Conservation (phyloP, 2,329 filamentous ascomycete species). For the Aspergillus niger region DNA sequence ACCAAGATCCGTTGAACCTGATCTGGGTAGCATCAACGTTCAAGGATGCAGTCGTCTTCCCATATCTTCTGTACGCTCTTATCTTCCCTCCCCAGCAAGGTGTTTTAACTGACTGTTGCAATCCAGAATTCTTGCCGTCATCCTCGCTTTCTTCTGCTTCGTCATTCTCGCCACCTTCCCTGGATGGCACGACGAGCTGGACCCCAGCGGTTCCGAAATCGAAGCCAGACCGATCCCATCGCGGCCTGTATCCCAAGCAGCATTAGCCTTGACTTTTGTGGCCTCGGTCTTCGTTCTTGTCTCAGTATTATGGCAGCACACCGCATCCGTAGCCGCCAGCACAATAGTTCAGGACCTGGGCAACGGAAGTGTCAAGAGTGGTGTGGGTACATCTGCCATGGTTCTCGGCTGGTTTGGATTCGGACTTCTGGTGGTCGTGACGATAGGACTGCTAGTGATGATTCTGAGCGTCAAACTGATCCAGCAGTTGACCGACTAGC, state of each 20-base stretch:
- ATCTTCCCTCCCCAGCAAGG: not conserved
- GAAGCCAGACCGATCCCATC: conserved; percentile 95
- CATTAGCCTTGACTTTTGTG: conserved; percentile 85
- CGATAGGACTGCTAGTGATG: conserved; percentile 92
- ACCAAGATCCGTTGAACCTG: conserved; percentile 93
- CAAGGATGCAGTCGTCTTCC: conserved; percentile 98
- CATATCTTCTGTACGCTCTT: conserved; percentile 81
- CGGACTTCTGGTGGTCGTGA: conserved; percentile 88
- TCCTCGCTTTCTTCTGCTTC: conserved; percentile 95
- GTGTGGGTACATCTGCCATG: conserved; percentile 93
- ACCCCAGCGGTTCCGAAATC: conserved; percentile 76
- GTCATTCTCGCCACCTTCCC: conserved; percentile 95
- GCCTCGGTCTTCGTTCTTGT: conserved; percentile 67
- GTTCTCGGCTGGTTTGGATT: conserved; percentile 98
- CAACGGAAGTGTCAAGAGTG: conserved; percentile 82
- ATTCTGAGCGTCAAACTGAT: conserved; percentile 88
- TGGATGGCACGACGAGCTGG: conserved; percentile 91
- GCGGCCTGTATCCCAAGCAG: conserved; percentile 86
- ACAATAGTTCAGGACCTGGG: conserved; percentile 91
- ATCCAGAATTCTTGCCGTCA: conserved; percentile 86
- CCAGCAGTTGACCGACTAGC: conserved; percentile 56
- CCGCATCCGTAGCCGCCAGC: conserved; percentile 90
- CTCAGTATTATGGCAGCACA: conserved; percentile 69
- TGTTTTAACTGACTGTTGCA: conserved; percentile 8
- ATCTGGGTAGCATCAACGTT: conserved; percentile 97